A percentile compares a stretch with the other conserved stretches of the same genome.
Evolutionary conservation across 495 filamentous ascomycete species (phyloP).

Genomic region (Penicillium pancosmium): DNA sequence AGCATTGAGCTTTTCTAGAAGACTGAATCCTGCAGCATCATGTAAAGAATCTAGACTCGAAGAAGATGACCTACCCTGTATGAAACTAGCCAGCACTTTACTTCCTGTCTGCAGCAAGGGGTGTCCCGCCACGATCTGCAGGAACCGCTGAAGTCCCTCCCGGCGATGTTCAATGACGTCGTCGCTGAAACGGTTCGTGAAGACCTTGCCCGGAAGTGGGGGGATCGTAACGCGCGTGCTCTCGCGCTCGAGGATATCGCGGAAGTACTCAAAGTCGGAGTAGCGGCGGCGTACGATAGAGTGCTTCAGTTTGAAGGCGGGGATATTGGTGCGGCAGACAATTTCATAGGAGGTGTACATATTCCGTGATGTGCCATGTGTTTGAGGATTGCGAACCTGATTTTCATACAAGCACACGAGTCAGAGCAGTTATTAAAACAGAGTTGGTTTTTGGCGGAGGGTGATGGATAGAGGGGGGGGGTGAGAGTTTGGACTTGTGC

Average conservation of each 20-base stretch:
- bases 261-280: slow-evolving; percentile 98
- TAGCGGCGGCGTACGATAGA: slow-evolving; percentile 90
- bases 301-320: slow-evolving; percentile 91
- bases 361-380: slow-evolving; percentile 87
- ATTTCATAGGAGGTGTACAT: slow-evolving; percentile 99
- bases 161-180: slow-evolving; percentile 96
- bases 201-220: slow-evolving; percentile 94
- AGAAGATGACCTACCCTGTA: slow-evolving; percentile 72
- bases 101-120: slow-evolving; percentile 96
- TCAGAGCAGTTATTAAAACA: background rate
- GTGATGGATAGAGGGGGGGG: background rate
- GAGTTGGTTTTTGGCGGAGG: background rate
- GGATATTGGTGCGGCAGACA: slow-evolving; percentile 95
- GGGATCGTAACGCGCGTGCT: slow-evolving; percentile 93
- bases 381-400: slow-evolving; percentile 92
- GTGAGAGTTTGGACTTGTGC: slow-evolving; percentile 6
- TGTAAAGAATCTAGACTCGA: slow-evolving; percentile 4
- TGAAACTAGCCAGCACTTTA: slow-evolving; percentile 92
- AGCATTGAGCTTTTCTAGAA: background rate
- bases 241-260: slow-evolving; percentile 96
- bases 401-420: slow-evolving; percentile 10
- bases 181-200: slow-evolving; percentile 97
- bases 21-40: background rate
- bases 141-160: slow-evolving; percentile 89
- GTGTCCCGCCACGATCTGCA: slow-evolving; percentile 97